Evolutionary conservation across 495 filamentous ascomycete genomes (phyloP), one percentile per base, ranked within the genome.

Genomic region (Penicillium simplicissimum): DNA sequence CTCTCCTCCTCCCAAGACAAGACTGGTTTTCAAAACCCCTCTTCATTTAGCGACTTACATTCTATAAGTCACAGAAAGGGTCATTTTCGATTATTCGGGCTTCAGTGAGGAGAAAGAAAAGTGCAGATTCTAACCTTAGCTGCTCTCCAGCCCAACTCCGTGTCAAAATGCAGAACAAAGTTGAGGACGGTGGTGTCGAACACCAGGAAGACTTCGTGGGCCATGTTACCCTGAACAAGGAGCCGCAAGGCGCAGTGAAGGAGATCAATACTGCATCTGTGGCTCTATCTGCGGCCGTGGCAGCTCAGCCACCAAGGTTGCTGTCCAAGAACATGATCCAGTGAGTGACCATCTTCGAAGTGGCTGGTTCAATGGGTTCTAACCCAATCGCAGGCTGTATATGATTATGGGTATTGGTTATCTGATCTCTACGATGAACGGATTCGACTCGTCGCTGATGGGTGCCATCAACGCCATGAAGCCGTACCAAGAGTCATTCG

Each of bases 381-480:
- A 36, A 52, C 9, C 6, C 19, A 17, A 10, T 19, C 31, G 9
- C 15, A 52, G 51, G 4, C 31, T 52, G 31, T 52, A 52, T 31
- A 35, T 35, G n/a, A 52, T 52, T 31, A 52, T 52, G 51, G 51
- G 28, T 21, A 35, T 52, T 36, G 28, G 51, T 19, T 52, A 52
- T 21, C 19, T 52, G 13, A 21, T 52, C 14, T 52, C 51, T 0
- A 52, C 51, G 7, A 52, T 52, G 51, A 52, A 52, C n/a, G 51
- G 51, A 7, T 52, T 52, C 14, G 51, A 52, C 34, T 52, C 51
- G n/a, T 52, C 51, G 31, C 15, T 52, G 8, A 52, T 52, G 51
- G 14, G 28, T 52, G 14, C 51, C 21, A 52, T 52, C 31, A 52
- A 52, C 34, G 51, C 51, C n/a, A 52, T 52, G 51, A 52, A 52